Evolutionary conservation across 257 asterid genomes (phyloP).

Genomic region (Petrea volubilis): DNA sequence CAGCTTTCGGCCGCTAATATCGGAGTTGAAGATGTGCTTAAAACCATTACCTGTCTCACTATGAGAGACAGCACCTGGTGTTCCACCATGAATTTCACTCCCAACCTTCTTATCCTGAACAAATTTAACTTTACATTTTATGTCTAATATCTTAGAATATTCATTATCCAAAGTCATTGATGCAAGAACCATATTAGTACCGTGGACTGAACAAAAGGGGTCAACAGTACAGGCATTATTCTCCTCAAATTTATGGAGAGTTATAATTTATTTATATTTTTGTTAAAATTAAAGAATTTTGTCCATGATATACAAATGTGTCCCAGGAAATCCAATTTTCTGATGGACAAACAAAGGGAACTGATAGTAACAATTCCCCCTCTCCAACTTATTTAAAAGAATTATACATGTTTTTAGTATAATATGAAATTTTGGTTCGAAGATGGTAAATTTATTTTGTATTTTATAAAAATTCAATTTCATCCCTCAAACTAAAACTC

Average conservation of each 20-base stretch:
- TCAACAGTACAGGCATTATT: too few species aligned
- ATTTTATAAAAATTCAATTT: background rate
- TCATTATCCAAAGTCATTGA: background rate
- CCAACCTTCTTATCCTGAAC: slow-evolving; percentile 35
- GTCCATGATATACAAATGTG: too few species aligned
- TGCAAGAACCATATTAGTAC: background rate
- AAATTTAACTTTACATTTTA: background rate
- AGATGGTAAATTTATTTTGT: too few species aligned
- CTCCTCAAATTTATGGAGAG: too few species aligned
- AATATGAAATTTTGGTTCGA: too few species aligned
- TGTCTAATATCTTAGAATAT: background rate
- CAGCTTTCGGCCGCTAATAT: background rate
- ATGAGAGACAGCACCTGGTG: background rate
- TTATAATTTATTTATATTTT: too few species aligned
- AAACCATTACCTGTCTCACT: background rate
- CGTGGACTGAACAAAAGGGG: background rate
- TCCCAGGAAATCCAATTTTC: too few species aligned
- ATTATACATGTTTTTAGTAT: too few species aligned
- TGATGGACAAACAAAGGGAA: too few species aligned
- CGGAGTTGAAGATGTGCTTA: background rate
- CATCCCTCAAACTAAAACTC: background rate
- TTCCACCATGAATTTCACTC: slow-evolving; percentile 18
- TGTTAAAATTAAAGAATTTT: too few species aligned
- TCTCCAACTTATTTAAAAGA: too few species aligned
- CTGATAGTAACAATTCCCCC: too few species aligned